phyloP scores from a whole-genome alignment of 371 early-diverging fungal species.

The Haplosporangium sp. region DNA sequence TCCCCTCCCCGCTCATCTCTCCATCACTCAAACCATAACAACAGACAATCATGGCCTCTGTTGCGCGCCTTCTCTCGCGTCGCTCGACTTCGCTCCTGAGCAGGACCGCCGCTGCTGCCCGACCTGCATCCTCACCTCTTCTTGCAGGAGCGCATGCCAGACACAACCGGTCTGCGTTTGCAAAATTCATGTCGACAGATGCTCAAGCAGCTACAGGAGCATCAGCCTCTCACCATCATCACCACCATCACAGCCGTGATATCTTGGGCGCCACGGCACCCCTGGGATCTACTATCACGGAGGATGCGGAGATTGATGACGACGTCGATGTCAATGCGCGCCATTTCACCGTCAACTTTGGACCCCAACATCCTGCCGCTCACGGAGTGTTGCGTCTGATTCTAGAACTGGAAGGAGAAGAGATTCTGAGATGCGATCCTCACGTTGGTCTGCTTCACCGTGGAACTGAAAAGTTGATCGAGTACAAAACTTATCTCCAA shows the following conservation, averaged over 20 bases:
- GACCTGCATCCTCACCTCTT: conserved; percentile 21
- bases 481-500: conserved; percentile 98
- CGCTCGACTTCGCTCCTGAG: conserved; percentile 42
- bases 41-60: conserved; percentile 33
- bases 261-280: conserved; percentile 26
- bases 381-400: conserved; percentile 99
- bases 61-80: conserved; percentile 53
- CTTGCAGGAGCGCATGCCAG: conserved; percentile 1
- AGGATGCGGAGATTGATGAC: conserved; percentile 54
- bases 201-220: conserved; percentile 9
- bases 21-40: not conserved
- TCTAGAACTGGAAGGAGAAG: conserved; percentile 94
- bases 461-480: conserved; percentile 98
- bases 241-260: conserved; percentile 27
- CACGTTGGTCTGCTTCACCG: conserved; percentile 97
- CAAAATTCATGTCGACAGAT: conserved; percentile 41
- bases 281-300: conserved; percentile 35
- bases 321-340: conserved; percentile 70
- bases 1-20: conserved; percentile 1
- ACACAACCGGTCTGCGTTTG: conserved; percentile 10
- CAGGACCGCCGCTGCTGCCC: conserved; percentile 24
- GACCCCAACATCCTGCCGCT: conserved; percentile 99
- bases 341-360: conserved; percentile 96
- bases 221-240: conserved; percentile 32
- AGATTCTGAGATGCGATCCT: conserved; percentile 94